phyloP scores from a whole-genome alignment of 2,329 filamentous ascomycete genomes.

The Byssothecium circinans region DNA sequence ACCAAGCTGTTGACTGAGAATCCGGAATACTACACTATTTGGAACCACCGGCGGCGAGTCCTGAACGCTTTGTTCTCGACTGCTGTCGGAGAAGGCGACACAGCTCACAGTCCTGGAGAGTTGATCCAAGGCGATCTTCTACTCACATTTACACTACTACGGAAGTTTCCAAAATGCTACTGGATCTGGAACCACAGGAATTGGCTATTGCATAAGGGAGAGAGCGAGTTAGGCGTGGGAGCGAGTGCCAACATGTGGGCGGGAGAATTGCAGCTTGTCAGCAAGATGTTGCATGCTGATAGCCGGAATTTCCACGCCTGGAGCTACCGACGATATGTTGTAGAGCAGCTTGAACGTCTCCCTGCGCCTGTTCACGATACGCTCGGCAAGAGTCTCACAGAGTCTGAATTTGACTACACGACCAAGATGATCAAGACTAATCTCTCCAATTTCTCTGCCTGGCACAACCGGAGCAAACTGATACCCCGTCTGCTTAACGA shows the following conservation, averaged over 20 bases:
- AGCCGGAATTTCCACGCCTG: constrained; percentile 95
- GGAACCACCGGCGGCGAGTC: constrained; percentile 80
- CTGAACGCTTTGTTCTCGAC: constrained; percentile 63
- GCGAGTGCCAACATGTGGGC: constrained; percentile 73
- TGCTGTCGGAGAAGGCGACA: constrained; percentile 11
- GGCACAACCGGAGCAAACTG: constrained; percentile 86
- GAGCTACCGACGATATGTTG: constrained; percentile 82
- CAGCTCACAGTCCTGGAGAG: constrained; percentile 45
- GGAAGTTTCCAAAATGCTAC: constrained; percentile 93
- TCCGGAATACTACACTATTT: constrained; percentile 88
- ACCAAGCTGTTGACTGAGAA: constrained; percentile 75
- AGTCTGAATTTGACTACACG: constrained; percentile 86
- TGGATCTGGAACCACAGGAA: constrained; percentile 98
- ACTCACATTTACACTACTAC: constrained; percentile 82
- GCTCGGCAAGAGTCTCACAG: constrained; percentile 61
- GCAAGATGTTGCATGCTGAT: constrained; percentile 86
- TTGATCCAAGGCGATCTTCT: constrained; percentile 72
- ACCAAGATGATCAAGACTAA: constrained; percentile 83
- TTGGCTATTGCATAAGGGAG: constrained; percentile 78
- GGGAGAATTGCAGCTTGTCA: constrained; percentile 77
- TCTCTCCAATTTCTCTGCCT: constrained; percentile 94
- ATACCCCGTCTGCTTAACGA: constrained; percentile 76
- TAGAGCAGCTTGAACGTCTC: constrained; percentile 70
- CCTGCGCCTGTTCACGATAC: constrained; percentile 1
- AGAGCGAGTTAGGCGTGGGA: constrained; percentile 59